Evolutionary conservation across 306 rosid genomes (phyloP).

Genomic region (Lotus japonicus): DNA sequence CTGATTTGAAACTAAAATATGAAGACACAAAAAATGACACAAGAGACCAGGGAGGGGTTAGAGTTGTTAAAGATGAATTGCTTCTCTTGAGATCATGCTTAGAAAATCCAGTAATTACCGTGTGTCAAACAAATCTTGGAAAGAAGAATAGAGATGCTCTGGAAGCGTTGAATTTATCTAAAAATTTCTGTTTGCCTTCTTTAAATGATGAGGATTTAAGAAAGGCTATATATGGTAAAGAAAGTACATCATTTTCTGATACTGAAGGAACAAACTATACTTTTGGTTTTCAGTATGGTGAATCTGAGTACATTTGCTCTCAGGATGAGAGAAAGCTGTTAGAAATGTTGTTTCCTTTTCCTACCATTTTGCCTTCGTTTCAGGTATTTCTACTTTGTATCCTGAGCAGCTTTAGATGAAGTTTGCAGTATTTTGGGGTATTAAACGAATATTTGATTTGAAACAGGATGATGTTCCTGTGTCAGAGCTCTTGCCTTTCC

Average conservation of each 20-base stretch:
- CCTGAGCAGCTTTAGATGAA: slow-evolving; percentile 10
- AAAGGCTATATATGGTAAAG: slow-evolving; percentile 58
- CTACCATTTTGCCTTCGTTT: slow-evolving; percentile 75
- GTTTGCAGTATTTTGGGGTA: slow-evolving; percentile 21
- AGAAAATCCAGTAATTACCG: slow-evolving; percentile 75
- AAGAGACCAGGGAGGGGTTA: slow-evolving; percentile 29
- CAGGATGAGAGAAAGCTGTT: slow-evolving; percentile 56
- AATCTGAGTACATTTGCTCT: slow-evolving; percentile 54
- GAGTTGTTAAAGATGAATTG: slow-evolving; percentile 25
- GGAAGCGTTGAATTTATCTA: slow-evolving; percentile 64
- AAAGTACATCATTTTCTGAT: slow-evolving; percentile 32
- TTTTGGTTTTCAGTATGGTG: slow-evolving; percentile 79
- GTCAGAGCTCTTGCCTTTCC: slow-evolving; percentile 90
- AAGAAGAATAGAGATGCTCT: slow-evolving; percentile 49
- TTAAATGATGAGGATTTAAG: slow-evolving; percentile 69
- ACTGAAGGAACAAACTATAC: slow-evolving; percentile 68
- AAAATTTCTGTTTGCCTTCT: slow-evolving; percentile 64
- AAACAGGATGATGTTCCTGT: slow-evolving; percentile 67
- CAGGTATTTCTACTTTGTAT: slow-evolving; percentile 48
- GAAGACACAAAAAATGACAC: slow-evolving; percentile 23
- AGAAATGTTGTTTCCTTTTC: slow-evolving; percentile 79
- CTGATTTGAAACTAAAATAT: slow-evolving; percentile 30
- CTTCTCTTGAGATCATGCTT: slow-evolving; percentile 44
- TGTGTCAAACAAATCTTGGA: slow-evolving; percentile 46
- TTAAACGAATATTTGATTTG: slow-evolving; percentile 26